phyloP scores from a whole-genome alignment of 2,329 filamentous ascomycete species.

The Neofusicoccum kwambonambiense region DNA sequence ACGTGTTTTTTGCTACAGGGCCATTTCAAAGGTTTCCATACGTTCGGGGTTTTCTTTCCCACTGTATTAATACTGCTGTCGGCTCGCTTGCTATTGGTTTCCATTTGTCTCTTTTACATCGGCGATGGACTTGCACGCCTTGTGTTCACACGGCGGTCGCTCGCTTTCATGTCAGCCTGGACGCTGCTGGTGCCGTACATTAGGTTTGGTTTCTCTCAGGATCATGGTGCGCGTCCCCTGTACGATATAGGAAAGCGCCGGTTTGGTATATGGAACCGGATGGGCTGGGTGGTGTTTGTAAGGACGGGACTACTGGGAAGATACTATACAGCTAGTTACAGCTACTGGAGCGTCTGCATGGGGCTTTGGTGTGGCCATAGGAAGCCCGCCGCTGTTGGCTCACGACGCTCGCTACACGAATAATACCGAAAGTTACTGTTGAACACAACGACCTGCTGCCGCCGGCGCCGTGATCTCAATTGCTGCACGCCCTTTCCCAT shows the following conservation, averaged over 20 bases:
- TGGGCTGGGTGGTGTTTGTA: slow-evolving; percentile 1
- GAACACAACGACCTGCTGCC: background rate
- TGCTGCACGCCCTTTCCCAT: background rate
- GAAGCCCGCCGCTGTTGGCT: slow-evolving; percentile 11
- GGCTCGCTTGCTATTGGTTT: slow-evolving; percentile 1
- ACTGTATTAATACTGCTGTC: slow-evolving; percentile 16
- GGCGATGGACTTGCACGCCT: slow-evolving; percentile 15
- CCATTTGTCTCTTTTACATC: slow-evolving; percentile 8
- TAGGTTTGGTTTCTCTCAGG: slow-evolving; percentile 9
- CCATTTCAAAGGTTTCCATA: background rate
- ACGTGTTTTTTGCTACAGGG: slow-evolving; percentile 1
- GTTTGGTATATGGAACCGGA: slow-evolving; percentile 11
- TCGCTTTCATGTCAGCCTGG: slow-evolving; percentile 19
- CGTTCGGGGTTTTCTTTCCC: background rate
- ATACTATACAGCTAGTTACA: slow-evolving; percentile 14
- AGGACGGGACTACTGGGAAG: slow-evolving; percentile 10
- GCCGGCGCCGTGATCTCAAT: too few species aligned
- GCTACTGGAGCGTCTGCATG: slow-evolving; percentile 8
- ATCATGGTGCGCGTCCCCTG: slow-evolving; percentile 10
- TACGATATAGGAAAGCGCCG: slow-evolving; percentile 15
- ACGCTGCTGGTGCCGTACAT: slow-evolving; percentile 17
- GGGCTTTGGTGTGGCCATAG: slow-evolving; percentile 7
- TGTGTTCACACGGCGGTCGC: slow-evolving; percentile 7
- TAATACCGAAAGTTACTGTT: slow-evolving; percentile 9
- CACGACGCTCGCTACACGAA: slow-evolving; percentile 14